Evolutionary conservation across 805 yeast genomes (phyloP).

Genomic region (Kuraishia floccosa): DNA sequence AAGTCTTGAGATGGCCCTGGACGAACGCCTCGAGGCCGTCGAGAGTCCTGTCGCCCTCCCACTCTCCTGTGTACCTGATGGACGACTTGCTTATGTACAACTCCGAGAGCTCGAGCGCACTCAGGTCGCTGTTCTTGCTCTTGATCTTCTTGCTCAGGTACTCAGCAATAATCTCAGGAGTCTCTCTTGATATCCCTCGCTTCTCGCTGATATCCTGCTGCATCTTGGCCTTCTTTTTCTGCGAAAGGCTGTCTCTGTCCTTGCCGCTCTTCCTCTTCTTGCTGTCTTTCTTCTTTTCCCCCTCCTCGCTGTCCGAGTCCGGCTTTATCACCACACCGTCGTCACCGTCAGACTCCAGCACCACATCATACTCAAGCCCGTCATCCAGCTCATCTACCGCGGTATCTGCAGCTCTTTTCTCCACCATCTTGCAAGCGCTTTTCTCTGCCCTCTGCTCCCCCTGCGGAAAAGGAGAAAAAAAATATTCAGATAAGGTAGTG

Average conservation of each 20-base stretch:
- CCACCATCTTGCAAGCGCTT: too few relatives aligned
- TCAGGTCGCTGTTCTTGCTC: conserved; percentile 49
- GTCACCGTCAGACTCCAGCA: conserved; percentile 22
- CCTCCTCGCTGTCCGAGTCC: conserved; percentile 11
- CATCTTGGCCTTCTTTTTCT: conserved; percentile 57
- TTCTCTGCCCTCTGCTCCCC: too few relatives aligned
- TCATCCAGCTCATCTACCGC: conserved; percentile 70
- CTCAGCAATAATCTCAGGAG: conserved; percentile 56
- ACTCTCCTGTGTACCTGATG: conserved; percentile 53
- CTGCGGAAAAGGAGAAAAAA: too few relatives aligned
- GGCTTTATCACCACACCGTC: conserved; percentile 24
- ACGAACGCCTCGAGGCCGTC: conserved; percentile 47
- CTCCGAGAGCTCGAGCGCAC: conserved; percentile 68
- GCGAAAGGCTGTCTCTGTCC: conserved; percentile 38
- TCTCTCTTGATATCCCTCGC: conserved; percentile 37
- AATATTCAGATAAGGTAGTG: too few relatives aligned
- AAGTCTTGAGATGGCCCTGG: conserved; percentile 32
- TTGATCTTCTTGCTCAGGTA: conserved; percentile 52
- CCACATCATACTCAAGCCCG: conserved; percentile 53
- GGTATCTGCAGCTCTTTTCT: too few relatives aligned
- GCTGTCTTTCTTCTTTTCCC: conserved; percentile 8
- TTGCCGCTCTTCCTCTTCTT: conserved; percentile 15
- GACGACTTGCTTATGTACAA: conserved; percentile 40
- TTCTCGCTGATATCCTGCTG: conserved; percentile 53
- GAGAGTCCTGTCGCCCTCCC: conserved; percentile 38